Conservation (phyloP, 108 stramenopile genomes). For the Fistulifera pelliculosa region DNA sequence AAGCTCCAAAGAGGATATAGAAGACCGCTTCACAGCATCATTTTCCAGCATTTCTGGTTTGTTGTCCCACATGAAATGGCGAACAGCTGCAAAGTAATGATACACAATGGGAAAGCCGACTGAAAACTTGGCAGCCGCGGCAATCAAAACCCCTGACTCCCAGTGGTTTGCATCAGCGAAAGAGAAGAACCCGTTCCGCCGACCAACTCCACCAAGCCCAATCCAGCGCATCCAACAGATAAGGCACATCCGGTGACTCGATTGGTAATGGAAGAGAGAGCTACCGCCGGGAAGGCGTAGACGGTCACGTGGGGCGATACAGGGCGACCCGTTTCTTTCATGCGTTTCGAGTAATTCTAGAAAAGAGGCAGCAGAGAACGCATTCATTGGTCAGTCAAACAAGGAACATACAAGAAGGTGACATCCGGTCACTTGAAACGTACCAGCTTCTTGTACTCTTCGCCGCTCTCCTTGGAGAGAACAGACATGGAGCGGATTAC, state of each 20-base stretch:
- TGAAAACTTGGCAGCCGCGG: slow-evolving; percentile 66
- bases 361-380: no score
- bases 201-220: slow-evolving; percentile 65
- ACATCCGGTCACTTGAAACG: no score
- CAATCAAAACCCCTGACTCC: slow-evolving; percentile 47
- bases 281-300: slow-evolving; percentile 86
- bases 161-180: slow-evolving; percentile 62
- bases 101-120: slow-evolving; percentile 87
- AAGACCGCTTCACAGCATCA: slow-evolving; percentile 61
- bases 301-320: slow-evolving; percentile 94
- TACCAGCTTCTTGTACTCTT: slow-evolving; percentile 81
- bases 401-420: no score
- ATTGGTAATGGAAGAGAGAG: slow-evolving; percentile 84
- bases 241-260: slow-evolving; percentile 87
- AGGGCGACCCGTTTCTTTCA: slow-evolving; percentile 80
- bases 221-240: slow-evolving; percentile 69
- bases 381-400: no score
- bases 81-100: slow-evolving; percentile 82
- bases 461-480: slow-evolving; percentile 63
- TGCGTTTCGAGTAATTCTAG: slow-evolving; percentile 70
- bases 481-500: slow-evolving; percentile 59
- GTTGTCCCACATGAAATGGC: slow-evolving; percentile 79
- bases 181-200: slow-evolving; percentile 70
- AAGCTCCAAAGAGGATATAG: slow-evolving; percentile 47
- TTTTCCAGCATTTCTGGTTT: slow-evolving; percentile 60